Evolutionary conservation across 164 flowering plant species (phyloP).

Genomic region (Magnolia sinica): DNA sequence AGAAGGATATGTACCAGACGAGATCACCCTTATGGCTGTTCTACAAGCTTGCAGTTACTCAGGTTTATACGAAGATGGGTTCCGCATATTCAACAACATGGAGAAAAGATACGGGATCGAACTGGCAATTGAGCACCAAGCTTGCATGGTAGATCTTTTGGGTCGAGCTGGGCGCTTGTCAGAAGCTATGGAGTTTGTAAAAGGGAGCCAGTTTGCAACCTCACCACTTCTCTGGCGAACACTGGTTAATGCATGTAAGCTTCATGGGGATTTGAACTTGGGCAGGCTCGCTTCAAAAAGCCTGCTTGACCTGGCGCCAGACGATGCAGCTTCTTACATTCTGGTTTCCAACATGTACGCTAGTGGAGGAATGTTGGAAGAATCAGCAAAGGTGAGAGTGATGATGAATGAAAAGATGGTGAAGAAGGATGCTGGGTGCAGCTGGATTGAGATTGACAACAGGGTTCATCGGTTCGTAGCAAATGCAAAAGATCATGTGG

Average conservation of each 20-base stretch:
- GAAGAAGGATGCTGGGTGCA: slow-evolving; percentile 32
- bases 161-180: slow-evolving; percentile 21
- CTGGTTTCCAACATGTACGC: slow-evolving; percentile 18
- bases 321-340: slow-evolving; percentile 14
- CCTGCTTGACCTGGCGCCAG: slow-evolving; percentile 13
- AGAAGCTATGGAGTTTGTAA: slow-evolving; percentile 30
- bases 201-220: slow-evolving; percentile 18
- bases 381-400: slow-evolving; percentile 31
- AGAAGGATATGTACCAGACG: slow-evolving; percentile 23
- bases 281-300: slow-evolving; percentile 17
- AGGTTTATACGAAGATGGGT: slow-evolving; percentile 28
- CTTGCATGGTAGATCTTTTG: slow-evolving; percentile 18
- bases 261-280: slow-evolving; percentile 19
- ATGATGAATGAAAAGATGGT: slow-evolving; percentile 27
- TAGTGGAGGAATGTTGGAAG: slow-evolving; percentile 20
- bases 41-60: slow-evolving; percentile 39
- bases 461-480: slow-evolving; percentile 28
- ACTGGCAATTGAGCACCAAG: slow-evolving; percentile 12
- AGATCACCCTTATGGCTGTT: slow-evolving; percentile 24
- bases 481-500: slow-evolving; percentile 19
- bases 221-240: slow-evolving; percentile 25
- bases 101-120: slow-evolving; percentile 12
- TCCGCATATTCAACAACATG: slow-evolving; percentile 21
- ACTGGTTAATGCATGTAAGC: slow-evolving; percentile 23
- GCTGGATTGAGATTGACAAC: slow-evolving; percentile 16